phyloP scores from a whole-genome alignment of 768 basidiomycete genomes.

The Rhodotorula taiwanensis region DNA sequence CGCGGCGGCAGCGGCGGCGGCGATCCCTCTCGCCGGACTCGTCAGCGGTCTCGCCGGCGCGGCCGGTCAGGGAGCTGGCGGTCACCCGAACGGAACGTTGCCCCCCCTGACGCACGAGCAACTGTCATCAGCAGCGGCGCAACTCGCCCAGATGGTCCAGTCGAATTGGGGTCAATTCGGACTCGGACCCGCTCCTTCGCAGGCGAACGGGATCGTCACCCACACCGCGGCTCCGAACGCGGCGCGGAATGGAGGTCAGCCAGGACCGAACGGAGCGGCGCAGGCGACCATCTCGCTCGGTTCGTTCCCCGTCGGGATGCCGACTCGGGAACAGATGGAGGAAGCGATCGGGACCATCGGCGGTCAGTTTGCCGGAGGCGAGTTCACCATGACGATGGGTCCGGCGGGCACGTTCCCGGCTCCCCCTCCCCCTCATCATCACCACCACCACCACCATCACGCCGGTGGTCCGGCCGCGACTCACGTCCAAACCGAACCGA shows the following conservation, averaged over 20 bases:
- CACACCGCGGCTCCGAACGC: no score
- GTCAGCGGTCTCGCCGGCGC: constrained; percentile 2
- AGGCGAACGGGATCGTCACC: constrained; percentile 13
- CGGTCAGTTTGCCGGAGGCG: constrained; percentile 28
- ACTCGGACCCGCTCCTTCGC: constrained; percentile 42
- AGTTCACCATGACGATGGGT: constrained; percentile 31
- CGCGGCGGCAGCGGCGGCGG: neutral
- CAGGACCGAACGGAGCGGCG: neutral
- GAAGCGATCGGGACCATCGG: constrained; percentile 33
- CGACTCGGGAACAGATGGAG: constrained; percentile 38
- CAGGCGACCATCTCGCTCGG: constrained; percentile 38
- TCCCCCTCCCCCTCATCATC: neutral
- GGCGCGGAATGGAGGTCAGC: no score
- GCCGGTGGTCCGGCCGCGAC: no score
- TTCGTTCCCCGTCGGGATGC: constrained; percentile 37
- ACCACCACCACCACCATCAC: neutral
- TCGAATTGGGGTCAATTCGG: constrained; percentile 36
- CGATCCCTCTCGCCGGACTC: neutral
- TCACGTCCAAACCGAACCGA: no score
- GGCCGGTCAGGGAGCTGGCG: neutral
- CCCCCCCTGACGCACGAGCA: constrained; percentile 40
- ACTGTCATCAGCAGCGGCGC: constrained; percentile 39
- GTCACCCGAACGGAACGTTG: constrained; percentile 21
- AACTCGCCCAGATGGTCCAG: constrained; percentile 42
- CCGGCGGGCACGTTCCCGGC: constrained; percentile 14